Base-by-base conservation (phyloP, 2,329 filamentous ascomycete genomes). In the Ceratocystis ficicola region DNA sequence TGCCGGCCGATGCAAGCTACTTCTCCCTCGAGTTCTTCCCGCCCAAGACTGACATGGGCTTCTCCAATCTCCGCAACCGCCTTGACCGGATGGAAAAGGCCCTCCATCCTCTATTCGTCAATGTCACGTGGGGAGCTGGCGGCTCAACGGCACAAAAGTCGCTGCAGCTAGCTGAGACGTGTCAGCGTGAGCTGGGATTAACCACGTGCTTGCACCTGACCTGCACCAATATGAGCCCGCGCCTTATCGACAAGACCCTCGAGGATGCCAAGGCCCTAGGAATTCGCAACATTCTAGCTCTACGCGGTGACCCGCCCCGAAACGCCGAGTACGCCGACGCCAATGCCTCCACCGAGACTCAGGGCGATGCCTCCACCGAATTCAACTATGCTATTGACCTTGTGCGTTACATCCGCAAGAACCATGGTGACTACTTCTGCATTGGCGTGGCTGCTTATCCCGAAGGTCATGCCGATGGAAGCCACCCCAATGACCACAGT, bases 11-110 rank as follows among this genome's bases (percentile, higher is more conserved):
- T 76, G 83, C 84, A 70, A 86, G 83, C 74, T 97, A 94, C 80
- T 95, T 96, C 77, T 97, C 94, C 61, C 87, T 97, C 76, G 94
- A 99, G 78, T 99, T 99, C 84, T 99, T 99, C 79, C 94, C 94
- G 70, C 94, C 94, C 69, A 99, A 97, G 80, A 99, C 94, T 60
- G 82, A 87, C 68, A 96, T 95, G 86, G 94, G 94, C 70, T 95
- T 94, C 72, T 87, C 90, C 69, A 99, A 99, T 75, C 85, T 99
- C 65, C 89, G 93, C 74, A 89, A 89, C 70, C 91, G 94, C 73
- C 85, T 99, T 67, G 89, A 95, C 75, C 90, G 94, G 74, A 97
- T 99, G 94, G 86, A 94, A 62, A 86, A 90, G 69, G 92, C 90
- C 15, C 81, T 99, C 67, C 87, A 89, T 15, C 94, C 94, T 55